Conservation (phyloP, 2,329 filamentous ascomycete species). For the Penicillium crustosum region DNA sequence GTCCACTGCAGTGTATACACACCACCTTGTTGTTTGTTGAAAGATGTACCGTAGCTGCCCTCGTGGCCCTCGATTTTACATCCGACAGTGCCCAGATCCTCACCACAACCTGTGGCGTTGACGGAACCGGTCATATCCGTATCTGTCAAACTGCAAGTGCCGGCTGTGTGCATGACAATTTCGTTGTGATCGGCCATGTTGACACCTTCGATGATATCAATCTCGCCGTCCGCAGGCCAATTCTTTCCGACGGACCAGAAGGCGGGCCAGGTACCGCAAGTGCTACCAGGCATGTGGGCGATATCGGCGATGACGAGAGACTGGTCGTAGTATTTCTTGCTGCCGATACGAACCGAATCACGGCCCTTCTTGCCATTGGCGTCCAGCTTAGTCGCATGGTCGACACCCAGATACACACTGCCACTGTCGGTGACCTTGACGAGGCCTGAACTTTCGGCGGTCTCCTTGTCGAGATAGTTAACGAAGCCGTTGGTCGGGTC, state of each 20-base stretch:
- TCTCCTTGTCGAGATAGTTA: conserved; percentile 47
- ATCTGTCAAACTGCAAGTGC: conserved; percentile 45
- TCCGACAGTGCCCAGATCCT: conserved; percentile 38
- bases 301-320: conserved; percentile 51
- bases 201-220: conserved; percentile 56
- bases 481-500: conserved; percentile 55
- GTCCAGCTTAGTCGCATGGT: conserved; percentile 40
- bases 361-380: conserved; percentile 40
- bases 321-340: conserved; percentile 46
- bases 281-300: conserved; percentile 48
- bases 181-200: conserved; percentile 46
- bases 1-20: conserved; percentile 54
- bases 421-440: conserved; percentile 36
- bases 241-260: conserved; percentile 47
- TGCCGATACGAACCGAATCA: conserved; percentile 47
- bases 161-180: conserved; percentile 52
- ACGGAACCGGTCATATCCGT: conserved; percentile 52
- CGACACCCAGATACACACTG: conserved; percentile 48
- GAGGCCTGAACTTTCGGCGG: conserved; percentile 39
- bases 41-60: conserved; percentile 51
- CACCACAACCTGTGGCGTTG: conserved; percentile 51
- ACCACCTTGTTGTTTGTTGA: conserved; percentile 54
- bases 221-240: conserved; percentile 49
- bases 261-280: conserved; percentile 54
- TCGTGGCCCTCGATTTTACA: conserved; percentile 44